phyloP scores from a whole-genome alignment of 2,329 filamentous ascomycete genomes.

The Sporothrix variecibatus region DNA sequence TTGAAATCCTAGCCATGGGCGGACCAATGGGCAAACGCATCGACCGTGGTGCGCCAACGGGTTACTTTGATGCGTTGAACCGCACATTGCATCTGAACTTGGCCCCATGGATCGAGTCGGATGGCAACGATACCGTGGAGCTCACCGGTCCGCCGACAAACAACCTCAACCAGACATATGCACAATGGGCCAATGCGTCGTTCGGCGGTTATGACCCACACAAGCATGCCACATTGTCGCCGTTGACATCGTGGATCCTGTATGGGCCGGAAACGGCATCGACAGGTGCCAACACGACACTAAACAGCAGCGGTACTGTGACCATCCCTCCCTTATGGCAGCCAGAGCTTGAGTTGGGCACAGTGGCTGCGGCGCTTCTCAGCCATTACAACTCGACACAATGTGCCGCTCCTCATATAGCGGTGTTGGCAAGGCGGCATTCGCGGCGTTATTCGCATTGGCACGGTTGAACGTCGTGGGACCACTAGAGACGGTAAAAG shows the following conservation, averaged over 20 bases:
- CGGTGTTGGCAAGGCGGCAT: background rate
- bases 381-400: conserved; percentile 14
- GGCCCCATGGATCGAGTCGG: background rate
- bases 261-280: conserved; percentile 40
- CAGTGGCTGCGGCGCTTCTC: conserved; percentile 15
- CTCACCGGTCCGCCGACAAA: background rate
- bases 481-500: too few species aligned
- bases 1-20: conserved; percentile 41
- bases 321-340: conserved; percentile 6
- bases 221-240: conserved; percentile 37
- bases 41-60: conserved; percentile 30
- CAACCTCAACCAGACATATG: conserved; percentile 21
- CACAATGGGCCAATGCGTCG: conserved; percentile 31
- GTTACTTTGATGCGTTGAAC: conserved; percentile 39
- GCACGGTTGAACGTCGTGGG: background rate
- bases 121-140: conserved; percentile 13
- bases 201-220: conserved; percentile 22
- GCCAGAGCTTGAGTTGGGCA: conserved; percentile 22
- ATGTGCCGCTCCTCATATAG: background rate
- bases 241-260: conserved; percentile 45
- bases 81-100: conserved; percentile 4
- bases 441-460: background rate
- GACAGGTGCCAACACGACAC: background rate
- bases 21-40: conserved; percentile 39
- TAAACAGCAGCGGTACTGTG: background rate